Evolutionary conservation across 495 filamentous ascomycete genomes (phyloP), one percentile per base, ranked within the genome.

Genomic region (Talaromyces ruber): DNA sequence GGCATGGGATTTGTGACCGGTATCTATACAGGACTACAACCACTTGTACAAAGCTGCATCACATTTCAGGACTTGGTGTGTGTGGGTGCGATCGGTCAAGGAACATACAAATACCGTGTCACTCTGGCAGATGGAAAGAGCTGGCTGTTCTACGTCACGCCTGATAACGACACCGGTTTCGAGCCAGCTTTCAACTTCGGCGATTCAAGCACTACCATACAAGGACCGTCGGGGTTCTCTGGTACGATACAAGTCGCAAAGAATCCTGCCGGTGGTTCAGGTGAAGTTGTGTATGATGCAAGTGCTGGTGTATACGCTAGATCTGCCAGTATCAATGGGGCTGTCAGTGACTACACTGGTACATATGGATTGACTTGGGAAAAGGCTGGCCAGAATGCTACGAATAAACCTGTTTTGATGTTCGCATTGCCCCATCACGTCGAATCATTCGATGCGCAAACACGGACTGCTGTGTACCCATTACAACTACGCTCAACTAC

Each of bases 341-440:
- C 79, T 2, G 82, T 86, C 0, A 75, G 79, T 25, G 84, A 79
- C 3, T 72, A 68, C 16, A 75, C 68, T 4, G 93, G 90, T 1
- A 84, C 75, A n/a, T 98, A 97, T 70, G 84, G 71, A 0, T 80
- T 97, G 26, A 68, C 70, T 3, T 97, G 87, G 78, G 72, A 74
- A 22, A 94, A 91, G 68, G 80, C 72, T 1, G 93, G 93, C 8
- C 70, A 83, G 25, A 67, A 76, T 57, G 63, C 64, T 4, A 26
- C 73, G 8, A 69, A 65, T n/a, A 75, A 72, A 5, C 67, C 75
- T 7, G 74, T 96, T 28, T 74, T 92, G 63, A 96, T 96, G 88
- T 98, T 88, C 64, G 92, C 93, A 43, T 74, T 98, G 62, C 89
- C 93, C 24, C 94, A 98, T 72, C 94, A 97, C 62, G 67, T 89